Evolutionary conservation across 2,329 filamentous ascomycete genomes (phyloP).

Genomic region (Scortechinia acanthostroma): DNA sequence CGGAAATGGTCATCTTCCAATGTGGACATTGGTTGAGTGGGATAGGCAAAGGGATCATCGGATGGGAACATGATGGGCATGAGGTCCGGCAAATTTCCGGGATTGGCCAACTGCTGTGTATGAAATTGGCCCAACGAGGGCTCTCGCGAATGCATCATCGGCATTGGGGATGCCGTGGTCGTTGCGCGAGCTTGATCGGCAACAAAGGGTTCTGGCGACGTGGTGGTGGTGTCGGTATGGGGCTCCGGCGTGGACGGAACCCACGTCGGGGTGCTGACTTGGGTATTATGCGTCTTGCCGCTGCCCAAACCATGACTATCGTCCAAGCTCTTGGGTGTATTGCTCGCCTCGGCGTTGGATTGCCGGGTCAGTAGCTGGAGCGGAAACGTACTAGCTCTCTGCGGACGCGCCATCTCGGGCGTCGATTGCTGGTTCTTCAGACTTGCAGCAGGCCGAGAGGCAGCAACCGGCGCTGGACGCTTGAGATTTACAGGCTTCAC

Average conservation of each 20-base stretch:
- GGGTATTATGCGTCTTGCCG: neutral
- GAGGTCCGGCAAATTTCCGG: slow-evolving; percentile 29
- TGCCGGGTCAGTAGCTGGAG: neutral
- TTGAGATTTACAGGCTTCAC: neutral
- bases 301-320: too few species aligned
- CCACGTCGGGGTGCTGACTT: neutral
- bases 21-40: slow-evolving; percentile 35
- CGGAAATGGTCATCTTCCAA: slow-evolving; percentile 24
- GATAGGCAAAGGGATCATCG: slow-evolving; percentile 38
- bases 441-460: too few species aligned
- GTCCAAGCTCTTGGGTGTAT: neutral
- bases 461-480: neutral
- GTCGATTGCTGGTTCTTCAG: too few species aligned
- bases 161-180: neutral
- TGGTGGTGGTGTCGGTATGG: neutral
- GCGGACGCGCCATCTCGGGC: neutral
- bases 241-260: neutral
- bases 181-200: neutral
- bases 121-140: neutral
- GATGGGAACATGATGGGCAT: slow-evolving; percentile 40
- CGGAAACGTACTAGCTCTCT: neutral
- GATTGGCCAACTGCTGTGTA: slow-evolving; percentile 17
- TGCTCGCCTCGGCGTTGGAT: neutral
- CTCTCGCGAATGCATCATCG: too few species aligned
- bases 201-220: too few species aligned